Conservation (phyloP, 176 grass and related monocot species). For the Aegilops speltoides region DNA sequence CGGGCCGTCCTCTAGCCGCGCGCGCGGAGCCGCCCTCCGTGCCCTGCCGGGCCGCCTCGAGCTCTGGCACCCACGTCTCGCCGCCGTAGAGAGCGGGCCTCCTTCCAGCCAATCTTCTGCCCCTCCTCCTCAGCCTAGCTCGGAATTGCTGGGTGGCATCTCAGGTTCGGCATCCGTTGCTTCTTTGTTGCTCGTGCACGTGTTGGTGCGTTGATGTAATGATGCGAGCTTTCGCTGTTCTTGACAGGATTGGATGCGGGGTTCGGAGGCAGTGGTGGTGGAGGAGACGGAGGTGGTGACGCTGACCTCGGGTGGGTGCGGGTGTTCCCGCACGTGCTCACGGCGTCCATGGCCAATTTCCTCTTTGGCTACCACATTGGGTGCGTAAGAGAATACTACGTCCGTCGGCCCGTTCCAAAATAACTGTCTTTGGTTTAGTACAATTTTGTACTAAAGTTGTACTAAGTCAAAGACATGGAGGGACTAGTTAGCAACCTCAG, state of each 20-base stretch:
- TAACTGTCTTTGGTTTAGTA: too few species aligned
- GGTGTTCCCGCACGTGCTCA: slow-evolving; percentile 88
- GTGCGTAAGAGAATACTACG: slow-evolving; percentile 41
- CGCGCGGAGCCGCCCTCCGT: slow-evolving; percentile 1
- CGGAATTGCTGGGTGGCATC: not conserved
- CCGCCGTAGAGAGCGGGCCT: slow-evolving; percentile 33
- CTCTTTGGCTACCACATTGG: slow-evolving; percentile 97
- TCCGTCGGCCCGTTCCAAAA: too few species aligned
- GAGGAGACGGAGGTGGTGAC: slow-evolving; percentile 29
- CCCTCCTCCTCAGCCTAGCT: not conserved
- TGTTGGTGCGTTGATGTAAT: not conserved
- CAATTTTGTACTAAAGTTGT: too few species aligned
- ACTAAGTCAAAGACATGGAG: too few species aligned
- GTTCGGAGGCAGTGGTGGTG: not conserved
- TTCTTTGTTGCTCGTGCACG: slow-evolving; percentile 3
- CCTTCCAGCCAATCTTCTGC: not conserved
- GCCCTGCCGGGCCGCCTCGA: slow-evolving; percentile 28
- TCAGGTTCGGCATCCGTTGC: slow-evolving; percentile 15
- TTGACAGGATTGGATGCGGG: slow-evolving; percentile 20
- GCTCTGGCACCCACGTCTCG: slow-evolving; percentile 23
- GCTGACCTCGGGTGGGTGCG: slow-evolving; percentile 71
- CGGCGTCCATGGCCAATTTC: slow-evolving; percentile 93
- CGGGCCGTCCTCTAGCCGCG: not conserved
- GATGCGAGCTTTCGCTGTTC: not conserved
- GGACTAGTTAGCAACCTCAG: not conserved